Evolutionary conservation across 2,329 filamentous ascomycete genomes (phyloP).

Genomic region (Alternaria sp.): DNA sequence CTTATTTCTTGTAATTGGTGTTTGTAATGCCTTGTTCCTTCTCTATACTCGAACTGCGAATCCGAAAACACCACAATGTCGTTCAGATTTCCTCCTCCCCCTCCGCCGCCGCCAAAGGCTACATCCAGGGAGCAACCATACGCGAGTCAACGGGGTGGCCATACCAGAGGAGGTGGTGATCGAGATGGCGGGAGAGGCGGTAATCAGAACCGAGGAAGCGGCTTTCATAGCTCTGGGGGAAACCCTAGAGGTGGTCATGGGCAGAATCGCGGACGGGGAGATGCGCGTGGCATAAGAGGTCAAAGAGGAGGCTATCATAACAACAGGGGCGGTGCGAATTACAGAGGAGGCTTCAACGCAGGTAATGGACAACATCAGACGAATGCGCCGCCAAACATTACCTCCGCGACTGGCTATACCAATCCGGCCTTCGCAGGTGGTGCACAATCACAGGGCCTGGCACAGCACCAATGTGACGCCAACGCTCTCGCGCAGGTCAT

Average conservation of each 20-base stretch:
- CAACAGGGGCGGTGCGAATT: slow-evolving; percentile 26
- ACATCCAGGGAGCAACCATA: slow-evolving; percentile 38
- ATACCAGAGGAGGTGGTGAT: slow-evolving; percentile 32
- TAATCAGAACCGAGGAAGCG: slow-evolving; percentile 30
- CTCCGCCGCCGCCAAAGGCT: slow-evolving; percentile 53
- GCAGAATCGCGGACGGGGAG: slow-evolving; percentile 26
- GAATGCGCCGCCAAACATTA: slow-evolving; percentile 3
- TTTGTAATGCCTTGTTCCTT: background rate
- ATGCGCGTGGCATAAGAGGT: slow-evolving; percentile 28
- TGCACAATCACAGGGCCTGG: slow-evolving; percentile 14
- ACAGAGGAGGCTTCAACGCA: slow-evolving; percentile 11
- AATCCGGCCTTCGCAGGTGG: slow-evolving; percentile 28
- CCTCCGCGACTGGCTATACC: slow-evolving; percentile 17
- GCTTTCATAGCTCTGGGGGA: slow-evolving; percentile 21
- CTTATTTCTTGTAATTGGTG: background rate
- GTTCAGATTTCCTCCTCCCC: slow-evolving; percentile 59
- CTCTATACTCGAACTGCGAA: background rate
- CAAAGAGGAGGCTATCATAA: slow-evolving; percentile 34
- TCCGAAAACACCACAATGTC: slow-evolving; percentile 29
- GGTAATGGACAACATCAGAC: slow-evolving; percentile 21
- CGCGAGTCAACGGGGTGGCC: slow-evolving; percentile 43
- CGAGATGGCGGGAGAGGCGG: slow-evolving; percentile 43
- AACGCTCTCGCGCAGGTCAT: slow-evolving; percentile 41
- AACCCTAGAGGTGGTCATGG: slow-evolving; percentile 29
- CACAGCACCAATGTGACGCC: slow-evolving; percentile 31